A percentile compares a stretch with the other conserved stretches of the same genome.
phyloP scores from a whole-genome alignment of 805 yeast species.

The Kurtzmaniella cleridarum region DNA sequence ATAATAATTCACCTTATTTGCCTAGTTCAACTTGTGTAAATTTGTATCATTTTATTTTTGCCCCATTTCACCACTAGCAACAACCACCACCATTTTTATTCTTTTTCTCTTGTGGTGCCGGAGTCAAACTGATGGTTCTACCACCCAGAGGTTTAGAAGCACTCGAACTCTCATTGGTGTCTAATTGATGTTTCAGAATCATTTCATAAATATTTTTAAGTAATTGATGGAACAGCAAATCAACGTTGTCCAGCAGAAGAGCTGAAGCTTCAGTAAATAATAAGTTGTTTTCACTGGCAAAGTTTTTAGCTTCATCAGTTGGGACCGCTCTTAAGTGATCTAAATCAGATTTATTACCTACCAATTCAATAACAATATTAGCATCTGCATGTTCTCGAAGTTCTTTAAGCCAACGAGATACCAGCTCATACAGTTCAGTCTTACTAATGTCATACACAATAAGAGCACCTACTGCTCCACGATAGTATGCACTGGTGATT shows the following conservation, averaged over 20 bases:
- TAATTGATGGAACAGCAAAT: slow-evolving; percentile 87
- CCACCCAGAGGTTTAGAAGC: slow-evolving; percentile 67
- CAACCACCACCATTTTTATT: slow-evolving; percentile 56
- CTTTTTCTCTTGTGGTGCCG: slow-evolving; percentile 79
- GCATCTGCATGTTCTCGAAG: slow-evolving; percentile 89
- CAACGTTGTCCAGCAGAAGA: slow-evolving; percentile 89
- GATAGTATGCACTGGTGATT: slow-evolving; percentile 91
- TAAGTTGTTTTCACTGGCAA: slow-evolving; percentile 87
- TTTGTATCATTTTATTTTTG: too few species aligned
- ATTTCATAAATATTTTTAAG: slow-evolving; percentile 90
- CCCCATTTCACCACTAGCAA: slow-evolving; percentile 43
- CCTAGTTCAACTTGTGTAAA: too few species aligned
- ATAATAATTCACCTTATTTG: background rate
- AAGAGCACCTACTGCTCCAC: slow-evolving; percentile 98
- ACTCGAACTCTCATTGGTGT: slow-evolving; percentile 64
- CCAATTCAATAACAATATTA: slow-evolving; percentile 89
- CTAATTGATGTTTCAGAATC: slow-evolving; percentile 90
- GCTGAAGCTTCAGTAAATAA: slow-evolving; percentile 96
- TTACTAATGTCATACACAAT: slow-evolving; percentile 94
- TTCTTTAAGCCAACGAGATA: slow-evolving; percentile 86
- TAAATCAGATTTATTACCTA: slow-evolving; percentile 88
- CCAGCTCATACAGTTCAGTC: slow-evolving; percentile 78
- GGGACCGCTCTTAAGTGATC: slow-evolving; percentile 94
- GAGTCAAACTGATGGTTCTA: slow-evolving; percentile 88
- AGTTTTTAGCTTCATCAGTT: slow-evolving; percentile 93